phyloP scores from a whole-genome alignment of 1,139 yeast species.

The Hyphopichia wangnamkhiaoensis region DNA sequence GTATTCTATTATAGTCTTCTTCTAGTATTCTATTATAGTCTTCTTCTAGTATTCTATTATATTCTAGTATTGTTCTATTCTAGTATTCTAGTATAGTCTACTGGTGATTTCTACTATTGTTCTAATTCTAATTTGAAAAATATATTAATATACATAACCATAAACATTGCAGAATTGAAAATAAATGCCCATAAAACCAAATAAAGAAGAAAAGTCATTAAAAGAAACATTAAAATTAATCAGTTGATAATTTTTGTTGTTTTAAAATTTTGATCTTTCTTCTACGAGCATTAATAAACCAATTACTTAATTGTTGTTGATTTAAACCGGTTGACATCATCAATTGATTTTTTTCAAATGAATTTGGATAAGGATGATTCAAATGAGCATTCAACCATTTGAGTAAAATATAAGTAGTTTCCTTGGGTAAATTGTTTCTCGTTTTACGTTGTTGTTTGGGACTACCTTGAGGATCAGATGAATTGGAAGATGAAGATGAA shows the following conservation, averaged over 20 bases:
- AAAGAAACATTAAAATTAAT: not conserved
- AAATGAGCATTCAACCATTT: constrained; percentile 84
- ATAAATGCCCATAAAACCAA: too few species aligned
- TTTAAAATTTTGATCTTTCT: constrained; percentile 63
- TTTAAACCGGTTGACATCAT: constrained; percentile 84
- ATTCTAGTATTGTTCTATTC: too few species aligned
- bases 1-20: too few species aligned
- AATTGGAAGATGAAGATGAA: constrained; percentile 1
- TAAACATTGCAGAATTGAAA: too few species aligned
- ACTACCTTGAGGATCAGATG: not conserved
- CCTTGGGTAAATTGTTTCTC: constrained; percentile 83
- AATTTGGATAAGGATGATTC: constrained; percentile 92
- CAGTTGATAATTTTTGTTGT: constrained; percentile 25
- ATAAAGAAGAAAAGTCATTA: not conserved
- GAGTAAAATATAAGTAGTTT: constrained; percentile 77
- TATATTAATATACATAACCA: too few species aligned
- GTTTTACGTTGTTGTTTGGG: constrained; percentile 38
- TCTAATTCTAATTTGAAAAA: too few species aligned
- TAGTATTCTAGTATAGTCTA: too few species aligned
- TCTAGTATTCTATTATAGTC: too few species aligned
- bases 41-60: too few species aligned
- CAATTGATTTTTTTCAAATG: constrained; percentile 80
- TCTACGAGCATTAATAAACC: constrained; percentile 96
- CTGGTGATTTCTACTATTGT: too few species aligned
- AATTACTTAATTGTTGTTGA: constrained; percentile 87